Evolutionary conservation across 2,329 filamentous ascomycete species (phyloP).

Genomic region (Aspergillus novofumigatus): DNA sequence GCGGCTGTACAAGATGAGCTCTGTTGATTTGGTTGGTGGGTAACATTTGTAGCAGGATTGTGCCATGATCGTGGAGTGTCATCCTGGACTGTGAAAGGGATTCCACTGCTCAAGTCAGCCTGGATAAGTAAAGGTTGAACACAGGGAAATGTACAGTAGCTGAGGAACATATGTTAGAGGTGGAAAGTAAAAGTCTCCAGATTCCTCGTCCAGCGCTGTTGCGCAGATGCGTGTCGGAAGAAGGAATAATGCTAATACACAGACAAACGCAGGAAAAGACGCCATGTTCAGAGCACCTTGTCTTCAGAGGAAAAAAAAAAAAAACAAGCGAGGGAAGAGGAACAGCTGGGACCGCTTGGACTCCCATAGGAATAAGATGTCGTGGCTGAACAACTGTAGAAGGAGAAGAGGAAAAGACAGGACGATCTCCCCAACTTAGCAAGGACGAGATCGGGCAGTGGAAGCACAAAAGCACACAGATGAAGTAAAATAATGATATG

Average conservation of each 20-base stretch:
- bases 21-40: conserved; percentile 4
- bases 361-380: not conserved
- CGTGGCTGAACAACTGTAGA: not conserved
- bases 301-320: not conserved
- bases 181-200: not conserved
- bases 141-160: not conserved
- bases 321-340: not conserved
- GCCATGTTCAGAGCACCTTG: not conserved
- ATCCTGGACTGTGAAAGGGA: conserved; percentile 18
- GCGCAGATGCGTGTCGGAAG: not conserved
- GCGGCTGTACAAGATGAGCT: conserved; percentile 3
- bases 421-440: not conserved
- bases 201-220: not conserved
- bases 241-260: not conserved
- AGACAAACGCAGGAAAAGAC: not conserved
- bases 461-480: not conserved
- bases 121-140: not conserved
- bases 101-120: conserved; percentile 11
- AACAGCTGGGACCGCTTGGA: not conserved
- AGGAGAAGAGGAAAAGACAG: not conserved
- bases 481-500: not conserved
- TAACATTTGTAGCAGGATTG: conserved; percentile 3
- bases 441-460: not conserved
- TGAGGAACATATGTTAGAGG: not conserved
- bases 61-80: conserved; percentile 16